A percentile compares a stretch with the other conserved stretches of the same genome.
phyloP scores from a whole-genome alignment of 352 stramenopile species.

The Chrysophaeum taylorii region DNA sequence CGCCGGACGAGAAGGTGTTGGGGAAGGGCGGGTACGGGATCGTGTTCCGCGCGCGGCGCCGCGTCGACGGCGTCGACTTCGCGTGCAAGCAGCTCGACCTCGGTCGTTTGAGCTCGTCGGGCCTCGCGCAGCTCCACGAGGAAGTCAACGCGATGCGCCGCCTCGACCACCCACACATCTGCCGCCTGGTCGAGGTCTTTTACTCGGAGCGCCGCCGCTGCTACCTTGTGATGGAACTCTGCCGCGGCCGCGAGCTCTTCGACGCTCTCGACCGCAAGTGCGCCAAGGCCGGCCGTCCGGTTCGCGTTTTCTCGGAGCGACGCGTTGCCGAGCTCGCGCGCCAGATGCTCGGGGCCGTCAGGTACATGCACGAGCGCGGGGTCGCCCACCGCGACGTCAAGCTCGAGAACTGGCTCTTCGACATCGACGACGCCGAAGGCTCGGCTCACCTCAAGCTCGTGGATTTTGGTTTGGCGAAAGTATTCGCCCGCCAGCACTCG shows the following conservation, averaged over 20 bases:
- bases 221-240: slow-evolving; percentile 43
- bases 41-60: background rate
- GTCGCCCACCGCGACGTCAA: slow-evolving; percentile 89
- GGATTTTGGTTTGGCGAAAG: slow-evolving; percentile 84
- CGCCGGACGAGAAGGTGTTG: background rate
- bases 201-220: background rate
- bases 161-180: slow-evolving; percentile 70
- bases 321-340: slow-evolving; percentile 45
- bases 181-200: slow-evolving; percentile 37
- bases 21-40: background rate
- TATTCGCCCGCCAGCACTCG: slow-evolving; percentile 32
- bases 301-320: slow-evolving; percentile 27
- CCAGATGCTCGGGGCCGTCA: slow-evolving; percentile 78
- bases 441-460: slow-evolving; percentile 80
- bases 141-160: slow-evolving; percentile 67
- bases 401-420: slow-evolving; percentile 85
- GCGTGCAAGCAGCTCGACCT: slow-evolving; percentile 60
- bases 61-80: slow-evolving; percentile 27
- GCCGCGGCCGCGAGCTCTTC: slow-evolving; percentile 37
- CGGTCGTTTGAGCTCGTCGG: slow-evolving; percentile 41
- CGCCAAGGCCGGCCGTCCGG: background rate
- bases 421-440: slow-evolving; percentile 70
- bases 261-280: slow-evolving; percentile 14
- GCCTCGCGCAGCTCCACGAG: slow-evolving; percentile 52
- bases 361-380: slow-evolving; percentile 72